These are phyloP conservation scores for Sugiyamaella marilandica DNA, from an alignment of 805 yeast species.

Conservation along the genomic window DNA sequence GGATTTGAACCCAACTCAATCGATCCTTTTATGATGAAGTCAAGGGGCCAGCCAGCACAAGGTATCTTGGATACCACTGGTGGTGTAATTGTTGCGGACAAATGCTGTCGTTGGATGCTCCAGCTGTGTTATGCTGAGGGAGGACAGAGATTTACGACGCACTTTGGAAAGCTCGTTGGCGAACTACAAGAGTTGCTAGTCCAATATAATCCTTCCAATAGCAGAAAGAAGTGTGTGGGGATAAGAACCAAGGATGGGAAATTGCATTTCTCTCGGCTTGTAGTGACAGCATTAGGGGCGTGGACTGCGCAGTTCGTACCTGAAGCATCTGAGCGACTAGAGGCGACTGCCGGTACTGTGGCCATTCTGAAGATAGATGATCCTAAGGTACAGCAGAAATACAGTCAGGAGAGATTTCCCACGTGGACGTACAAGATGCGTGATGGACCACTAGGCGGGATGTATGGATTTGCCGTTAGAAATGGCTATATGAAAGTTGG, in stretches of 20 bases:
- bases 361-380: conserved; percentile 2
- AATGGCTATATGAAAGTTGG: conserved; percentile 11
- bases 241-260: conserved; percentile 11
- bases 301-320: conserved; percentile 9
- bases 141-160: neutral
- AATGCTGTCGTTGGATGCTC: neutral
- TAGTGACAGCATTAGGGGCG: conserved; percentile 11
- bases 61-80: neutral
- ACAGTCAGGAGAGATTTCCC: conserved; percentile 7
- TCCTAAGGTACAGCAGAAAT: conserved; percentile 2
- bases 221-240: neutral
- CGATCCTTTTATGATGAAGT: neutral
- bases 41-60: neutral
- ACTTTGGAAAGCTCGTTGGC: neutral
- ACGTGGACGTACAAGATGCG: neutral
- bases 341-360: conserved; percentile 10
- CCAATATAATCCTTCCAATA: neutral
- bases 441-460: conserved; percentile 3
- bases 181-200: neutral
- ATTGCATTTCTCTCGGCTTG: conserved; percentile 2
- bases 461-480: conserved; percentile 8
- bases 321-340: conserved; percentile 4
- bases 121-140: neutral
- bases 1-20: neutral
- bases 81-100: neutral